A percentile compares a stretch with the other conserved stretches of the same genome.
Conservation (phyloP, 305 asterid genomes). For the Fraxinus sp. region DNA sequence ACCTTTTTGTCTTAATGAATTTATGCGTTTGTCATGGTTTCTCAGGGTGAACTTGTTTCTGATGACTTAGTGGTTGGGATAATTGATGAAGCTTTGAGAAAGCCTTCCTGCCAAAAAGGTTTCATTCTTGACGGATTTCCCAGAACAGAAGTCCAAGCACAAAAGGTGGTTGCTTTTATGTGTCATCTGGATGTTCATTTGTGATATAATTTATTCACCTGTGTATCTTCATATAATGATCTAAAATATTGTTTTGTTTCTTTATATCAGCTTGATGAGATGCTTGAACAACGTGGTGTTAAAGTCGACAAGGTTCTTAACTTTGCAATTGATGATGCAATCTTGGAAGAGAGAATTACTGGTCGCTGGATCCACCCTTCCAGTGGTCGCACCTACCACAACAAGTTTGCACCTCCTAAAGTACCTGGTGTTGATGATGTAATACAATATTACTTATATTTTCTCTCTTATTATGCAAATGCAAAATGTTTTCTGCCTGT, state of each 20-base stretch:
- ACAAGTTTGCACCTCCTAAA: conserved; percentile 84
- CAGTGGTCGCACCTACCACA: conserved; percentile 78
- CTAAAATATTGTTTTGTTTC: conserved; percentile 22
- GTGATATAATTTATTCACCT: neutral
- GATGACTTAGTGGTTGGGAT: conserved; percentile 90
- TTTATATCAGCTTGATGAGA: conserved; percentile 74
- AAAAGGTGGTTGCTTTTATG: conserved; percentile 47
- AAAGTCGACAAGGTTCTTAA: conserved; percentile 90
- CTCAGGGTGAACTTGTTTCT: conserved; percentile 88
- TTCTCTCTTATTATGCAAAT: conserved; percentile 13
- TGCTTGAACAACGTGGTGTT: conserved; percentile 76
- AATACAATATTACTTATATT: conserved; percentile 5
- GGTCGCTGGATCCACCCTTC: conserved; percentile 96
- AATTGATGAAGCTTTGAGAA: conserved; percentile 80
- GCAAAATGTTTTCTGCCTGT: neutral
- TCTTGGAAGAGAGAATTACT: conserved; percentile 80
- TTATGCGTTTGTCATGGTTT: conserved; percentile 13
- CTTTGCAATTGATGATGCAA: conserved; percentile 78
- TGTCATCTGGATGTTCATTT: neutral
- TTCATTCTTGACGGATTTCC: conserved; percentile 97
- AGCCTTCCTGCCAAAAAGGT: conserved; percentile 88
- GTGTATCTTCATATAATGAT: neutral
- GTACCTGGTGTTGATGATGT: conserved; percentile 68
- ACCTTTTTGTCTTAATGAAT: conserved; percentile 2
- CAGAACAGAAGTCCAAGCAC: conserved; percentile 86